Conservation (phyloP, 108 stramenopile genomes). For the Cyclotella atomus region DNA sequence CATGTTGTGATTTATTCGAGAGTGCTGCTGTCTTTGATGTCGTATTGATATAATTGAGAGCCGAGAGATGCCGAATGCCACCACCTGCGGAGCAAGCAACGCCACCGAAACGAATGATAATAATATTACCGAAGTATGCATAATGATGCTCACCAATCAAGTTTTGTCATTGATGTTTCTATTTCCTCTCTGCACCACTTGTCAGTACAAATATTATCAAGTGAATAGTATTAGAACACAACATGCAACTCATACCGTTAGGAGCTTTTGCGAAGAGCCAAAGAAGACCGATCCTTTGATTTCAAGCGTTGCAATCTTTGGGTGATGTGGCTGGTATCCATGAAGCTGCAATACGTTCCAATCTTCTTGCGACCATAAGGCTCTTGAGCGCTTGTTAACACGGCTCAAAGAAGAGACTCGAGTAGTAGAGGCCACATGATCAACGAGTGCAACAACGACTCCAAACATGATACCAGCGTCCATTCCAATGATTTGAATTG, state of each 20-base stretch:
- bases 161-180: too few relatives aligned
- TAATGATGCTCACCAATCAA: too few relatives aligned
- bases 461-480: conserved; percentile 54
- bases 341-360: conserved; percentile 64
- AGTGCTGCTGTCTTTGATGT: not conserved
- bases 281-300: conserved; percentile 79
- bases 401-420: conserved; percentile 51
- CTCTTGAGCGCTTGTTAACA: conserved; percentile 70
- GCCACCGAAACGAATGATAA: too few relatives aligned
- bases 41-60: not conserved
- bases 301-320: conserved; percentile 70
- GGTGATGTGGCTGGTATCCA: conserved; percentile 55
- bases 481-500: conserved; percentile 55
- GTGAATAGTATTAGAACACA: too few relatives aligned
- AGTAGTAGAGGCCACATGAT: conserved; percentile 78
- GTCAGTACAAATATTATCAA: too few relatives aligned
- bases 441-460: conserved; percentile 71
- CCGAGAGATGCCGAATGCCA: not conserved
- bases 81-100: not conserved
- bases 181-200: too few relatives aligned
- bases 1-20: not conserved
- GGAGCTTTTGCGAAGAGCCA: conserved; percentile 63
- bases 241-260: conserved; percentile 26
- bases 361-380: conserved; percentile 64
- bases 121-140: too few relatives aligned